Conservation (phyloP, 148 eudicot genomes). For the Tetragonia tetragonoides region DNA sequence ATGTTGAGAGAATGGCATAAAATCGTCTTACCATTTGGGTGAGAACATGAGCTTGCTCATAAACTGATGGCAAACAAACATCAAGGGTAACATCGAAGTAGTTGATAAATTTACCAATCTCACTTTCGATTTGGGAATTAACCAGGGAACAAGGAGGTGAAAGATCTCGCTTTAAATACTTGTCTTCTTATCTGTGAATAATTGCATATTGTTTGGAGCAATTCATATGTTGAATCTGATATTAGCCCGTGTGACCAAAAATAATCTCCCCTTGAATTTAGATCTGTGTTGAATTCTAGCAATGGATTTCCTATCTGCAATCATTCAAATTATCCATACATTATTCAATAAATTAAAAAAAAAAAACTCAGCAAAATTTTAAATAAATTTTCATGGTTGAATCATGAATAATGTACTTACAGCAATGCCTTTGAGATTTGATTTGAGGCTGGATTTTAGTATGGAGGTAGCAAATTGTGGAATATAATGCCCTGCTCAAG, state of each 20-base stretch:
- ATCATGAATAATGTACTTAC: no score
- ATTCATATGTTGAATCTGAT: conserved; percentile 56
- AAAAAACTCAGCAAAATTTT: no score
- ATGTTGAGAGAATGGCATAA: neutral
- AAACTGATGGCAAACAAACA: conserved; percentile 47
- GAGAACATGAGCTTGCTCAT: conserved; percentile 41
- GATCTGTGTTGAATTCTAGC: conserved; percentile 66
- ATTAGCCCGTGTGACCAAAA: conserved; percentile 78
- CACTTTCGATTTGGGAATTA: conserved; percentile 21
- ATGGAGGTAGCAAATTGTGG: conserved; percentile 72
- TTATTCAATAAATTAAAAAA: no score
- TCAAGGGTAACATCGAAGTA: conserved; percentile 61
- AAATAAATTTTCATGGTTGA: no score
- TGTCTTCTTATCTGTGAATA: conserved; percentile 64
- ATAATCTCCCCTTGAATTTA: conserved; percentile 56
- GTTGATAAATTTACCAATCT: conserved; percentile 47
- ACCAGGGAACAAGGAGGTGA: conserved; percentile 50
- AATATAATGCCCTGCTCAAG: conserved; percentile 71
- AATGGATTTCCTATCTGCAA: conserved; percentile 82
- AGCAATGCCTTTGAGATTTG: conserved; percentile 70
- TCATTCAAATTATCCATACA: neutral
- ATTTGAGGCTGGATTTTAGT: conserved; percentile 39
- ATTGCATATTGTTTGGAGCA: conserved; percentile 49
- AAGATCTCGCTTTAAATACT: conserved; percentile 19
- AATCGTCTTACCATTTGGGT: conserved; percentile 30